A percentile compares a stretch with the other conserved stretches of the same genome.
Evolutionary conservation across 164 flowering plant species (phyloP).

Genomic region (Piper betle): DNA sequence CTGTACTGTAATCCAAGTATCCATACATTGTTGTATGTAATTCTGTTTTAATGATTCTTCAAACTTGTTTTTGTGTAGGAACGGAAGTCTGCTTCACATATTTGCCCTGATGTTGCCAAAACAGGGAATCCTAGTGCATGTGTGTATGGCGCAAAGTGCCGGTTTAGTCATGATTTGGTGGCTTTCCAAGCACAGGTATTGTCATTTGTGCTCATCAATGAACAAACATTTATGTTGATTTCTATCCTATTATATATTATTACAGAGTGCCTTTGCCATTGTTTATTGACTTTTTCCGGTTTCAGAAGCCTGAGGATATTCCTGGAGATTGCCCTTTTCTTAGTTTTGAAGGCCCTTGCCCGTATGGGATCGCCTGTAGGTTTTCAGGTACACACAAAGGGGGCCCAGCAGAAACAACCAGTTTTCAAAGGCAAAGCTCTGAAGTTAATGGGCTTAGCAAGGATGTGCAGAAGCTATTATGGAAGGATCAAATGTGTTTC

Average conservation of each 20-base stretch:
- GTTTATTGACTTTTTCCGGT: not conserved
- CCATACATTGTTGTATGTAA: too few relatives aligned
- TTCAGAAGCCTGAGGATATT: constrained; percentile 78
- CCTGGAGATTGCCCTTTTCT: constrained; percentile 77
- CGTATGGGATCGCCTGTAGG: constrained; percentile 82
- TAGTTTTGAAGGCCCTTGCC: constrained; percentile 41
- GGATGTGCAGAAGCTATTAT: constrained; percentile 80
- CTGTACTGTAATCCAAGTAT: too few relatives aligned
- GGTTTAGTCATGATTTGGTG: constrained; percentile 86
- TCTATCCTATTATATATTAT: not conserved
- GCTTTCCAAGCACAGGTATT: constrained; percentile 62
- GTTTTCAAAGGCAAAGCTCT: constrained; percentile 18
- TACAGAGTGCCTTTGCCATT: not conserved
- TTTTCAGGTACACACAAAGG: constrained; percentile 57
- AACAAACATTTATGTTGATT: not conserved
- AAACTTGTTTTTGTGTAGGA: constrained; percentile 26
- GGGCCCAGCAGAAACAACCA: constrained; percentile 13
- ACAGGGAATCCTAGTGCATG: constrained; percentile 54
- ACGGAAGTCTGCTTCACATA: constrained; percentile 40
- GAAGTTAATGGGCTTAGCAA: constrained; percentile 73
- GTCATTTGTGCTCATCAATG: not conserved
- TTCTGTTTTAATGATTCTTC: not conserved
- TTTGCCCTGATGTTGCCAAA: constrained; percentile 77
- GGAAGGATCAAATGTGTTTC: constrained; percentile 75
- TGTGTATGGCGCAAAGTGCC: constrained; percentile 48